Percentiles rank a stretch among this genome's conserved stretches.
Evolutionary conservation across 768 basidiomycete species (phyloP).

Genomic region (Lactifluus pinguis): DNA sequence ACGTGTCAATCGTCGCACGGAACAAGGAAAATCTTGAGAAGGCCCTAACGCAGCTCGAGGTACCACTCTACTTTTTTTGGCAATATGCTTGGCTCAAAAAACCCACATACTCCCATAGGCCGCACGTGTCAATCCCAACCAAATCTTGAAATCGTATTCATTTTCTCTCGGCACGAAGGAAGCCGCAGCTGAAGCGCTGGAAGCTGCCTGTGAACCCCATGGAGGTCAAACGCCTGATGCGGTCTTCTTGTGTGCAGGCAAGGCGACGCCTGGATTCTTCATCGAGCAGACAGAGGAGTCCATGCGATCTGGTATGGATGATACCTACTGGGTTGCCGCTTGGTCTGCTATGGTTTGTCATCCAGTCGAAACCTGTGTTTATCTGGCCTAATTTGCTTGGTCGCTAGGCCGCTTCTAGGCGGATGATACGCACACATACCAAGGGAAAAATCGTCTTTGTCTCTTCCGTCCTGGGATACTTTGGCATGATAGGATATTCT

Average conservation of each 20-base stretch:
- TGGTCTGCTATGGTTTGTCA: slow-evolving; percentile 41
- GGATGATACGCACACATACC: slow-evolving; percentile 47
- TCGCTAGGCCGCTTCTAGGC: slow-evolving; percentile 55
- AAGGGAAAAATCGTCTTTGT: slow-evolving; percentile 70
- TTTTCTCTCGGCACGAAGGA: slow-evolving; percentile 48
- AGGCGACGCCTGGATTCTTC: slow-evolving; percentile 61
- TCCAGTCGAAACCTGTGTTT: background rate
- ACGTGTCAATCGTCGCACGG: slow-evolving; percentile 81
- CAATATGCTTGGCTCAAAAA: background rate
- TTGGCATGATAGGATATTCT: slow-evolving; percentile 70
- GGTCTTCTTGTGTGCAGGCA: slow-evolving; percentile 74
- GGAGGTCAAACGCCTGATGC: slow-evolving; percentile 61
- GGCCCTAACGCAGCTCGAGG: slow-evolving; percentile 59
- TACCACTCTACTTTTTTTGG: slow-evolving; percentile 21
- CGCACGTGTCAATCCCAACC: slow-evolving; percentile 43
- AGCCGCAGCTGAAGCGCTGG: slow-evolving; percentile 52
- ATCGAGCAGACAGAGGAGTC: slow-evolving; percentile 57
- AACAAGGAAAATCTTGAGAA: slow-evolving; percentile 52
- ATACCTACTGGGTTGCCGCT: slow-evolving; percentile 47
- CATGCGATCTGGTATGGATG: slow-evolving; percentile 47
- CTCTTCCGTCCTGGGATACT: slow-evolving; percentile 64
- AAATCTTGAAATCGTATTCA: slow-evolving; percentile 58
- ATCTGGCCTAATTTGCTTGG: background rate
- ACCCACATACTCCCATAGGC: slow-evolving; percentile 29
- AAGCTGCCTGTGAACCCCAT: slow-evolving; percentile 45